phyloP scores from a whole-genome alignment of 345 rosid species.

The Rubroshorea leprosula region DNA sequence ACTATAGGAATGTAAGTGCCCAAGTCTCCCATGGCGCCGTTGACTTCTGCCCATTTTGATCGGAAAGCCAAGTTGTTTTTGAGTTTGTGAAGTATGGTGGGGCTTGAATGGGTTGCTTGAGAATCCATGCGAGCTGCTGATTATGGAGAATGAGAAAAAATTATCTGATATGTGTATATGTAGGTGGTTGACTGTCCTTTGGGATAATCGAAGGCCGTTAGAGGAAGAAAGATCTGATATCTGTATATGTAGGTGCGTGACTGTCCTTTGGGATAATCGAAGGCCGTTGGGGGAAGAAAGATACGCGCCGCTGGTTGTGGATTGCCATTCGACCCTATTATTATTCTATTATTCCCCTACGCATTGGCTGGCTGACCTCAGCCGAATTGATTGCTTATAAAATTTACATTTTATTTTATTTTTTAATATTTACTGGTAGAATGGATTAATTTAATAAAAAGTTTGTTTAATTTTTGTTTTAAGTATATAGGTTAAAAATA shows the following conservation, averaged over 20 bases:
- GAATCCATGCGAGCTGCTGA: slow-evolving; percentile 4
- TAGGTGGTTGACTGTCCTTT: not conserved
- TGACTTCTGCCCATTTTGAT: slow-evolving; percentile 61
- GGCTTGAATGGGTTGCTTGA: not conserved
- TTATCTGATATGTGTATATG: too few species aligned
- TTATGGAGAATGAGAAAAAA: not conserved
- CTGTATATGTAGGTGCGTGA: not conserved
- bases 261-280: not conserved
- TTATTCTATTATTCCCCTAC: too few species aligned
- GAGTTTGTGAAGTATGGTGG: slow-evolving; percentile 27
- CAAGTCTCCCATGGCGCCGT: slow-evolving; percentile 88
- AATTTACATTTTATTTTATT: too few species aligned
- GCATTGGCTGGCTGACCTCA: too few species aligned
- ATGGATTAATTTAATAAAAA: too few species aligned
- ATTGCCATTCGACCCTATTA: too few species aligned
- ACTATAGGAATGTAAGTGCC: slow-evolving; percentile 88
- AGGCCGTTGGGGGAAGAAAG: not conserved
- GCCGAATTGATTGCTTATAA: too few species aligned
- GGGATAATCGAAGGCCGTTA: not conserved
- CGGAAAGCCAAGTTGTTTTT: slow-evolving; percentile 40
- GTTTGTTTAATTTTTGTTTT: too few species aligned
- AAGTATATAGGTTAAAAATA: too few species aligned
- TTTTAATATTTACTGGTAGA: too few species aligned
- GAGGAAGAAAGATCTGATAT: not conserved
- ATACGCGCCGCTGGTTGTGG: slow-evolving; percentile 1